Base-by-base conservation (phyloP, 139 green algal genomes). In the Zygnema circumcarinatum region DNA sequence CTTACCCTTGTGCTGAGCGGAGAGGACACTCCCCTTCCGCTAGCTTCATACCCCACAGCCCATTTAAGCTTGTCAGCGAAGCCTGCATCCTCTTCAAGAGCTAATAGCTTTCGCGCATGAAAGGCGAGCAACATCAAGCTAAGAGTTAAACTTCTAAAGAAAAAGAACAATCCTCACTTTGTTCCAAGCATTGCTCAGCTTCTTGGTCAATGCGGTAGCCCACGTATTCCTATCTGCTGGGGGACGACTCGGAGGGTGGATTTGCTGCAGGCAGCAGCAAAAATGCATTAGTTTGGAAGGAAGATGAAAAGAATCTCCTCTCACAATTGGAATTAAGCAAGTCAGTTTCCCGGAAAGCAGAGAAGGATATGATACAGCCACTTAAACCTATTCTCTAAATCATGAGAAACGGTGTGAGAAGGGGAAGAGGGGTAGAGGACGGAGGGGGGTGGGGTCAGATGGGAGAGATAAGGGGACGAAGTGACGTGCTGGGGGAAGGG, bases 111-210 rank as follows among this genome's bases (percentile, higher is more conserved):
- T 38, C 3, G 35, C 7, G 7, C 7, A 3, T 20, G n/a, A n/a
- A n/a, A n/a, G n/a, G n/a, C n/a, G n/a, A n/a, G n/a, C n/a, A n/a
- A n/a, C n/a, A n/a, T n/a, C n/a, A n/a, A n/a, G n/a, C n/a, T n/a
- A n/a, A n/a, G n/a, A n/a, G n/a, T n/a, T n/a, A n/a, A n/a, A n/a
- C n/a, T n/a, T n/a, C n/a, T n/a, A n/a, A n/a, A n/a, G n/a, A n/a
- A n/a, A n/a, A n/a, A n/a, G n/a, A 41, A 39, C 11, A 78, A 7
- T 11, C 3, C 79, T 81, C 33, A 86, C 80, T 41, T 42, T 33
- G 36, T 22, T 68, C 80, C 80, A 86, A 7, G 16, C 72, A 69
- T 86, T 86, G 53, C 35, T 81, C 2, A 86, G n/a, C 20, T 81
- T 81, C 0, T 52, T 29, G 54, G 62, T 80, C 32, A 86, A 25